Base-by-base conservation (phyloP, 106 monocot genomes). In the Platanthera zijinensis region DNA sequence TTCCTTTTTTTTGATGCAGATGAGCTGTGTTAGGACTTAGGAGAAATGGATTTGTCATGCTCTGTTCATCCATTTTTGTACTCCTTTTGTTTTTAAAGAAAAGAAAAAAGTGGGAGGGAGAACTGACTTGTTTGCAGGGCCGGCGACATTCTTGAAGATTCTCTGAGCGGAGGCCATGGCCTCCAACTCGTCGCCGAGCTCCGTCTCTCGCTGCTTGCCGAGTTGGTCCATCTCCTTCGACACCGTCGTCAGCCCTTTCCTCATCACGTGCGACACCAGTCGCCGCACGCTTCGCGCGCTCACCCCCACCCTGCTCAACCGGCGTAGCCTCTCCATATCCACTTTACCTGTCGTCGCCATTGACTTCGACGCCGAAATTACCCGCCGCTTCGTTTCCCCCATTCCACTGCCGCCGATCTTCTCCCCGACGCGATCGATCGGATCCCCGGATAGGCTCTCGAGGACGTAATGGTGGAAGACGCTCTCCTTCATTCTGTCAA, bases 401-500 rank as follows among this genome's bases (percentile, higher is more conserved):
- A 39, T 39, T 39, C 39, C 39, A 14, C 45, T 30, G 7, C 32
- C 48, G 1, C 45, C 45, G 39, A 32, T 19, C 61, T 10, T 62
- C 49, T n/a, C 48, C 48, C 18, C 76, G 12, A 48, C 76, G 11
- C 21, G 48, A 12, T 51, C 66, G 3, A 13, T 67, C 49, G 63
- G 66, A 48, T 77, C 77, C 5, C 77, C 66, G 49, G 77, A 77
- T 25, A 77, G 77, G 25, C 21, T n/a, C 66, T 77, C 77, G 6
- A 77, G 66, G 1, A 77, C 45, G n/a, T 77, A 77, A 14, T 77
- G 77, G 6, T 77, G 77, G 77, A 77, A 77, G 0, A 77, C 77
- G 49, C 77, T 77, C 77, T 77, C 77, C 77, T 66, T 77, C 77
- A 66, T 77, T 64, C 77, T 22, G 66, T 77, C 77, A 45, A 77